Evolutionary conservation across 495 filamentous ascomycete genomes (phyloP).

Genomic region (Hyaloscypha variabilis): DNA sequence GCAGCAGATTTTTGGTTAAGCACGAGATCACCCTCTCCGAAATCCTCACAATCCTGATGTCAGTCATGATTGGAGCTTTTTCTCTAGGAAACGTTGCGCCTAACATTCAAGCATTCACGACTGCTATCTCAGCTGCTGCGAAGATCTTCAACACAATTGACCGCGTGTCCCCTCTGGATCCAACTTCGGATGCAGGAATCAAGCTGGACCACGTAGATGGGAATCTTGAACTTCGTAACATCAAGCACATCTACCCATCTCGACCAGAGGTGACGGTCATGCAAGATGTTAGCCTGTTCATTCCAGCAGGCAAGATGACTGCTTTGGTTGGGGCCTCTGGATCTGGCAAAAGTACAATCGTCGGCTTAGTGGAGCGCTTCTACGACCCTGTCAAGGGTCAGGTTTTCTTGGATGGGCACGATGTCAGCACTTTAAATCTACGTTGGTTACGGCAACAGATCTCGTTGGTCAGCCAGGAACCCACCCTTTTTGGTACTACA

Average conservation of each 20-base stretch:
- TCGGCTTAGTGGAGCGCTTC: slow-evolving; percentile 90
- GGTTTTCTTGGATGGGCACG: slow-evolving; percentile 81
- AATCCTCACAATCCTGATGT: slow-evolving; percentile 82
- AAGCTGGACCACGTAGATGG: slow-evolving; percentile 74
- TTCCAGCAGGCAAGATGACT: slow-evolving; percentile 85
- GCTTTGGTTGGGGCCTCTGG: slow-evolving; percentile 88
- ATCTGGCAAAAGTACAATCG: slow-evolving; percentile 88
- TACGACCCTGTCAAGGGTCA: slow-evolving; percentile 84
- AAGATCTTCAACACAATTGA: slow-evolving; percentile 96
- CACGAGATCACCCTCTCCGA: slow-evolving; percentile 49
- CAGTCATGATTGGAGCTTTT: slow-evolving; percentile 90
- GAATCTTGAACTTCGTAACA: slow-evolving; percentile 75
- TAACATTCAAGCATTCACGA: slow-evolving; percentile 82
- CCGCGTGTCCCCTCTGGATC: slow-evolving; percentile 83
- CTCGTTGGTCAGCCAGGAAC: slow-evolving; percentile 83
- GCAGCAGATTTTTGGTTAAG: slow-evolving; percentile 73
- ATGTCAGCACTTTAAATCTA: slow-evolving; percentile 80
- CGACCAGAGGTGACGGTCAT: slow-evolving; percentile 88
- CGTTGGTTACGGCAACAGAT: slow-evolving; percentile 92
- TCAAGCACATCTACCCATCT: slow-evolving; percentile 94
- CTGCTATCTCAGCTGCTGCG: slow-evolving; percentile 75
- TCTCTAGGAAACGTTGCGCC: slow-evolving; percentile 87
- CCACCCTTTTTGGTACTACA: slow-evolving; percentile 80
- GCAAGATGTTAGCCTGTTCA: slow-evolving; percentile 72
- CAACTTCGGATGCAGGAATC: slow-evolving; percentile 67